These are phyloP conservation scores for Termitomyces eurrhizus DNA, from an alignment of 768 basidiomycete genomes.

Conservation along the genomic window DNA sequence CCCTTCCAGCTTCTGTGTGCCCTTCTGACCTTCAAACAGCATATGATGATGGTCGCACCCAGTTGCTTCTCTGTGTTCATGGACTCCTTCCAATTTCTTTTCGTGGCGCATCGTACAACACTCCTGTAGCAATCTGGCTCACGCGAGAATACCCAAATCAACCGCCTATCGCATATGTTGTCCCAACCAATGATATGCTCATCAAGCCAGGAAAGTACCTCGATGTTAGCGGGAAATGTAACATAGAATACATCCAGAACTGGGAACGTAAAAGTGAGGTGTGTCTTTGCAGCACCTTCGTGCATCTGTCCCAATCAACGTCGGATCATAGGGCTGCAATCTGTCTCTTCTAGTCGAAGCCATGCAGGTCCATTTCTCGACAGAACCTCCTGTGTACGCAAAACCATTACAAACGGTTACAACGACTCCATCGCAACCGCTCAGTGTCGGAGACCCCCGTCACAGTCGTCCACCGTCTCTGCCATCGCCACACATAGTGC, in stretches of 20 bases:
- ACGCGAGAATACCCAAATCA: slow-evolving; percentile 77
- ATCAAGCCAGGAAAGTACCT: slow-evolving; percentile 72
- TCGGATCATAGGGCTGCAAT: slow-evolving; percentile 59
- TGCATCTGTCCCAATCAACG: slow-evolving; percentile 12
- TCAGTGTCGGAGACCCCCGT: slow-evolving; percentile 15
- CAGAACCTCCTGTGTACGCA: slow-evolving; percentile 85
- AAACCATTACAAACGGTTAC: slow-evolving; percentile 50
- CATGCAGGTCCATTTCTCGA: slow-evolving; percentile 80
- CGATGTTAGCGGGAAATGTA: slow-evolving; percentile 77
- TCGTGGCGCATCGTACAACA: slow-evolving; percentile 79
- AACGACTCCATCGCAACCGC: slow-evolving; percentile 10
- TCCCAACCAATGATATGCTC: slow-evolving; percentile 88
- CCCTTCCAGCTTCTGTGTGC: not conserved
- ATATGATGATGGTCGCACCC: slow-evolving; percentile 92
- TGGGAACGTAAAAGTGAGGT: slow-evolving; percentile 90
- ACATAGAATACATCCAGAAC: slow-evolving; percentile 61
- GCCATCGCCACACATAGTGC: slow-evolving; percentile 17
- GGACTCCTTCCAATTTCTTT: slow-evolving; percentile 88
- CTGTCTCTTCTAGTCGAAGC: slow-evolving; percentile 71
- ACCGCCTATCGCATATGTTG: slow-evolving; percentile 87
- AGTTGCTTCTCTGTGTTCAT: slow-evolving; percentile 86
- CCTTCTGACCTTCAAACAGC: slow-evolving; percentile 39
- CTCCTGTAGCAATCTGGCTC: slow-evolving; percentile 89
- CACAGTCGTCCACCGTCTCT: slow-evolving; percentile 34
- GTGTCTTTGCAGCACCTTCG: slow-evolving; percentile 23